These are phyloP conservation scores for Septoria linicola DNA, from an alignment of 2,329 filamentous ascomycete genomes.

Conservation along the genomic window DNA sequence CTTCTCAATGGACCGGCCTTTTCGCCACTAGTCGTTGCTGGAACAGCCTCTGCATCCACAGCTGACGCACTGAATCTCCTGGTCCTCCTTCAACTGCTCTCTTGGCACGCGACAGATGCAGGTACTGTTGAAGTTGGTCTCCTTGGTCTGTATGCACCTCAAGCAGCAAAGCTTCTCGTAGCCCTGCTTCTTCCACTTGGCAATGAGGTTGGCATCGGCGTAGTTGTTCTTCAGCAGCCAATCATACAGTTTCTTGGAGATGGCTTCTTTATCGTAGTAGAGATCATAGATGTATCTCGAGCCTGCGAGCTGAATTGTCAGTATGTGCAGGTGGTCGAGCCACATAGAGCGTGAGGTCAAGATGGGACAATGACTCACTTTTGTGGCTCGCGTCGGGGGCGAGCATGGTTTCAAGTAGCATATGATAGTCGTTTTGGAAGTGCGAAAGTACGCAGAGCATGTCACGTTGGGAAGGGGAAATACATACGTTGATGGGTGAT, in stretches of 20 bases:
- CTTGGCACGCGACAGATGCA: conserved; percentile 95
- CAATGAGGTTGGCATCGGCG: conserved; percentile 90
- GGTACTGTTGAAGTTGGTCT: conserved; percentile 97
- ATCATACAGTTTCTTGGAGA: conserved; percentile 87
- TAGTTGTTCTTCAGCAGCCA: conserved; percentile 97
- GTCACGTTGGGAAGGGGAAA: conserved; percentile 6
- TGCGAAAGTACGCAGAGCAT: background rate
- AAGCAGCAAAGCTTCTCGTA: conserved; percentile 98
- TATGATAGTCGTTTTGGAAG: background rate
- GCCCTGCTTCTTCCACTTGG: conserved; percentile 99
- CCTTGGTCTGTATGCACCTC: conserved; percentile 97
- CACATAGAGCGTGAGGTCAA: conserved; percentile 30
- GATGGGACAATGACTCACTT: conserved; percentile 36
- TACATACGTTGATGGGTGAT: conserved; percentile 83
- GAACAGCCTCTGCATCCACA: conserved; percentile 92
- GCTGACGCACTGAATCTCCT: conserved; percentile 88
- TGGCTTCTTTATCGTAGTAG: conserved; percentile 97
- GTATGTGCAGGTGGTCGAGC: conserved; percentile 15
- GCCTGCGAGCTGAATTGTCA: conserved; percentile 42
- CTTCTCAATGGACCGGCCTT: background rate
- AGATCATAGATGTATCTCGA: conserved; percentile 93
- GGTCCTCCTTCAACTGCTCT: conserved; percentile 83
- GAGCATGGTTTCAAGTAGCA: background rate
- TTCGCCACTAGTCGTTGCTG: conserved; percentile 65
- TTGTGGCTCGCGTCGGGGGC: conserved; percentile 26